phyloP scores from a whole-genome alignment of 352 stramenopile species.

The Halophytophthora batemanensis region DNA sequence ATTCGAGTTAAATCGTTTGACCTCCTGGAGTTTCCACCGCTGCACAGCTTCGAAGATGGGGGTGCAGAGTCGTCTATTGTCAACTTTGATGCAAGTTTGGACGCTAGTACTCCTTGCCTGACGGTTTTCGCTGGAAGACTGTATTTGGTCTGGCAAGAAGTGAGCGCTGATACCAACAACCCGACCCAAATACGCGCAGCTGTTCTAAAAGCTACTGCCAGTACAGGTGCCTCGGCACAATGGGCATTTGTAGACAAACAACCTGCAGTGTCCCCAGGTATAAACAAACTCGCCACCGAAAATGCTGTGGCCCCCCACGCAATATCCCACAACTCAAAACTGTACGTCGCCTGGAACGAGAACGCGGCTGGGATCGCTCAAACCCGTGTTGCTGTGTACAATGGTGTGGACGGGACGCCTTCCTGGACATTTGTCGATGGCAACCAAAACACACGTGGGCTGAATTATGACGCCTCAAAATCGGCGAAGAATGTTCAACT shows the following conservation, averaged over 20 bases:
- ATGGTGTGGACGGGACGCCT: conserved; percentile 33
- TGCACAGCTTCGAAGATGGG: conserved; percentile 46
- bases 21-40: conserved; percentile 26
- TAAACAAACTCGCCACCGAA: conserved; percentile 45
- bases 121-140: conserved; percentile 25
- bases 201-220: conserved; percentile 26
- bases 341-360: conserved; percentile 68
- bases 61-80: conserved; percentile 23
- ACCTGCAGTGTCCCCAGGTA: conserved; percentile 19
- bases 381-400: conserved; percentile 58
- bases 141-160: conserved; percentile 59
- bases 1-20: conserved; percentile 47
- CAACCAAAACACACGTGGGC: conserved; percentile 27
- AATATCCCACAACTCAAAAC: conserved; percentile 28
- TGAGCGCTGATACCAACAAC: conserved; percentile 18
- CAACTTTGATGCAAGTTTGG: conserved; percentile 42
- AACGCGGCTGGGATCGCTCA: conserved; percentile 20
- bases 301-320: conserved; percentile 33
- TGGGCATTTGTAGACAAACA: conserved; percentile 40
- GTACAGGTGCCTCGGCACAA: conserved; percentile 14
- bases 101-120: conserved; percentile 31
- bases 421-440: conserved; percentile 60
- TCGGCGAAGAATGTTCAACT: conserved; percentile 36
- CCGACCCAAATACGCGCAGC: conserved; percentile 51
- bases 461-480: conserved; percentile 40